Percentiles rank a stretch among this genome's conserved stretches.
Evolutionary conservation across 495 filamentous ascomycete species (phyloP).

Genomic region (Thozetella sp.): DNA sequence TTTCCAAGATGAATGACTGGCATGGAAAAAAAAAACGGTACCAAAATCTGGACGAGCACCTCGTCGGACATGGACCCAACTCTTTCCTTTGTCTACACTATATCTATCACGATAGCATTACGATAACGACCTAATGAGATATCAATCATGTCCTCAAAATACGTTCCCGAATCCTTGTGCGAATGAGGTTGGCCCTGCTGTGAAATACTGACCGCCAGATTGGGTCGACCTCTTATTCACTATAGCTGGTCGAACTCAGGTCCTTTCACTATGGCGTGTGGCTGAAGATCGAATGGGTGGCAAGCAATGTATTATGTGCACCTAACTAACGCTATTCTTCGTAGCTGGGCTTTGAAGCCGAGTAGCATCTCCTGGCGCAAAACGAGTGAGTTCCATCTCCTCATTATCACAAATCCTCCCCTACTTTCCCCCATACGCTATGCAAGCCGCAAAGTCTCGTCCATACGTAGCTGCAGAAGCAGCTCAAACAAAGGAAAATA

Average conservation of each 20-base stretch:
- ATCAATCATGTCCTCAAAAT: background rate
- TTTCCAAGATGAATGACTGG: background rate
- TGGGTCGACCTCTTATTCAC: no score
- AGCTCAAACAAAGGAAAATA: slow-evolving; percentile 4
- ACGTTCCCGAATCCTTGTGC: background rate
- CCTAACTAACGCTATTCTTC: background rate
- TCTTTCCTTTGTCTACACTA: background rate
- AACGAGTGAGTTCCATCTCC: slow-evolving; percentile 1
- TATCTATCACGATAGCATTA: background rate
- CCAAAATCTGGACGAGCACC: background rate
- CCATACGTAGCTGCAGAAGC: background rate
- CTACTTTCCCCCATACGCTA: background rate
- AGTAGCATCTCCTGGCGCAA: background rate
- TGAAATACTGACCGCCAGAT: background rate
- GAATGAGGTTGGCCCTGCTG: background rate
- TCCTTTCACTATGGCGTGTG: no score
- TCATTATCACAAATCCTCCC: background rate
- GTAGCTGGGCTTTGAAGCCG: no score
- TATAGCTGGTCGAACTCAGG: no score
- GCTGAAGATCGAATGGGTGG: no score
- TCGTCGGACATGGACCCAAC: background rate
- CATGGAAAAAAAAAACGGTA: background rate
- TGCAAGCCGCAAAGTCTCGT: background rate
- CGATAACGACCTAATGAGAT: background rate
- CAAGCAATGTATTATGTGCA: background rate